Evolutionary conservation across 768 basidiomycete genomes (phyloP).

Genomic region (Cantharellus cinnabarinus): DNA sequence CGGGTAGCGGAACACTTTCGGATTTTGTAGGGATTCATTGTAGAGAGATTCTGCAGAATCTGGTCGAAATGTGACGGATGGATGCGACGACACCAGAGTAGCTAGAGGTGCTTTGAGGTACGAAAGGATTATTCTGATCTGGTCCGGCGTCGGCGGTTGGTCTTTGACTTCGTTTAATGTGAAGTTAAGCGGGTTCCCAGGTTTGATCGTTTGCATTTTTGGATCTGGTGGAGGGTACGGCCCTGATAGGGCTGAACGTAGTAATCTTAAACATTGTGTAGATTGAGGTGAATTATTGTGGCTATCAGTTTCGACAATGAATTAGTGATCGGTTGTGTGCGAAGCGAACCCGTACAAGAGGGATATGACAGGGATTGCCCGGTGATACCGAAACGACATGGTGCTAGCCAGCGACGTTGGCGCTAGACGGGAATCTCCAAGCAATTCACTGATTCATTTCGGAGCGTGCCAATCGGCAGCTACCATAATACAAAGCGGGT

Average conservation of each 20-base stretch:
- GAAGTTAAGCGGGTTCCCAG: not conserved
- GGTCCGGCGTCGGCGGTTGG: not conserved
- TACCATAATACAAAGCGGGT: too few species aligned
- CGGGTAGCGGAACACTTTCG: slow-evolving; percentile 1
- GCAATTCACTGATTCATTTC: too few species aligned
- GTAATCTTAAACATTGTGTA: not conserved
- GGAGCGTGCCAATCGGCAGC: too few species aligned
- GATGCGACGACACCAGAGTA: not conserved
- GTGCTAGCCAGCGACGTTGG: too few species aligned
- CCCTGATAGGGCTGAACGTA: not conserved
- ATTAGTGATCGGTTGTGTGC: not conserved
- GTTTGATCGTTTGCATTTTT: not conserved
- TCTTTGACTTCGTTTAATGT: not conserved
- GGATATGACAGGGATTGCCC: not conserved
- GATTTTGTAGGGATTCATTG: not conserved
- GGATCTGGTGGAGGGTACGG: not conserved
- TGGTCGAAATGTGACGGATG: not conserved
- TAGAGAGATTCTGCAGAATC: not conserved
- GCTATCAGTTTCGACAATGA: not conserved
- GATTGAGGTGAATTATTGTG: not conserved
- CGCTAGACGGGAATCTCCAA: too few species aligned
- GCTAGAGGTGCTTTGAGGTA: not conserved
- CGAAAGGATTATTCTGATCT: not conserved
- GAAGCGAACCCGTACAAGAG: not conserved
- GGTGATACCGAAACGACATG: not conserved